These are phyloP conservation scores for Leishmania turanica DNA, from an alignment of 208 protist genomes.

Conservation along the genomic window DNA sequence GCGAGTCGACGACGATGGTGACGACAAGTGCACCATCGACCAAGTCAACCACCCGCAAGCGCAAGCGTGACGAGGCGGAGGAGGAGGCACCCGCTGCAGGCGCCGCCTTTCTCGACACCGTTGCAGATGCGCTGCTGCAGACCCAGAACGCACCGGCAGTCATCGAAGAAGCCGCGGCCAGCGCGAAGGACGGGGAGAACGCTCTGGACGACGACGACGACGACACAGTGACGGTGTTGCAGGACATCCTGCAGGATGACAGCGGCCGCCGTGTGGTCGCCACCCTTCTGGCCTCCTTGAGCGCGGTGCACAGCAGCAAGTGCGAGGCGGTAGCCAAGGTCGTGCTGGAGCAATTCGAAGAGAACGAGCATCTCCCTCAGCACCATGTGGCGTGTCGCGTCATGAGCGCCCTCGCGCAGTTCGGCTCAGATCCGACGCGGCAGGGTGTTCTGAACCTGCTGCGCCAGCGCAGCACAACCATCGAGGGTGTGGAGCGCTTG, in stretches of 20 bases:
- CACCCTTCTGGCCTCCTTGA: conserved; percentile 67
- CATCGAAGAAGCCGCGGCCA: conserved; percentile 31
- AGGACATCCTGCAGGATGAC: conserved; percentile 82
- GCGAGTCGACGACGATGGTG: background rate
- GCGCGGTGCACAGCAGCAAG: conserved; percentile 32
- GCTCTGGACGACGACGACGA: conserved; percentile 37
- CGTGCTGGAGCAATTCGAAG: conserved; percentile 78
- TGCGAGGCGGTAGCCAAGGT: conserved; percentile 51
- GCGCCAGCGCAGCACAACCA: conserved; percentile 54
- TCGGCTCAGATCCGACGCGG: conserved; percentile 47
- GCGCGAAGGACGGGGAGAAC: conserved; percentile 13
- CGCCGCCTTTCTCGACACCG: conserved; percentile 33
- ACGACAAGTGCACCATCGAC: conserved; percentile 9
- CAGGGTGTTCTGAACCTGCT: conserved; percentile 68
- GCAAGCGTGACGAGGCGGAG: conserved; percentile 26
- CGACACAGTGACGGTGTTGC: conserved; percentile 61
- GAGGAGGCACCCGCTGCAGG: conserved; percentile 6
- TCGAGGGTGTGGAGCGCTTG: conserved; percentile 47
- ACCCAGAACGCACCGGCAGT: conserved; percentile 49
- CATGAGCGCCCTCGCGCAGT: conserved; percentile 77
- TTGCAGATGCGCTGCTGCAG: conserved; percentile 58
- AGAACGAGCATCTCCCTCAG: conserved; percentile 72
- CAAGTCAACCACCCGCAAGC: conserved; percentile 38
- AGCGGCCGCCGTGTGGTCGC: conserved; percentile 73
- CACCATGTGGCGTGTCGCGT: conserved; percentile 87